Conservation (phyloP, 2,329 filamentous ascomycete species). For the Colletotrichum neosansevieriae region DNA sequence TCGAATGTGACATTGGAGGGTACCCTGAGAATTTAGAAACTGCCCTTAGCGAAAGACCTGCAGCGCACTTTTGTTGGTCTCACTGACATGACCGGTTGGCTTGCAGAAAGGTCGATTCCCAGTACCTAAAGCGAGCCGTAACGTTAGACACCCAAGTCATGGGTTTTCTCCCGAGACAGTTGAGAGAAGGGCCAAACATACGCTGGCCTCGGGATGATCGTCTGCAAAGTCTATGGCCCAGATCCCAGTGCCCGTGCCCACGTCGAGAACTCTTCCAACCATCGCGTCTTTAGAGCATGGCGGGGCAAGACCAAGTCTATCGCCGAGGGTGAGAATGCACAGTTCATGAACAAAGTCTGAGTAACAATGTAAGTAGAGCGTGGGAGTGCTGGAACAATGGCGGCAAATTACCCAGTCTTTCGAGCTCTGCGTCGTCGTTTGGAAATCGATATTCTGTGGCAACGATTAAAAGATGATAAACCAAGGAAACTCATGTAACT, state of each 20-base stretch:
- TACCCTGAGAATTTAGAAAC: too few species aligned
- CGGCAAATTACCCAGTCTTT: slow-evolving; percentile 30
- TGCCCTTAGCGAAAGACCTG: too few species aligned
- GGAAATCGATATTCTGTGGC: slow-evolving; percentile 20
- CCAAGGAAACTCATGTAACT: too few species aligned
- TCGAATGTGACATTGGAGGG: slow-evolving; percentile 60
- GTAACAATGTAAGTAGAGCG: too few species aligned
- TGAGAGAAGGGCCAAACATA: too few species aligned
- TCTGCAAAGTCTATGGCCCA: slow-evolving; percentile 47
- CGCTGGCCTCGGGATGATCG: slow-evolving; percentile 47
- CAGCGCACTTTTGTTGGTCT: too few species aligned
- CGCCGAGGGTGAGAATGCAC: slow-evolving; percentile 47
- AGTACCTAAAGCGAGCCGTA: too few species aligned
- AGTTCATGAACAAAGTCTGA: too few species aligned
- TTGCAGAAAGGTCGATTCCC: slow-evolving; percentile 69
- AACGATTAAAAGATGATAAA: too few species aligned
- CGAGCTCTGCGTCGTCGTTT: slow-evolving; percentile 24
- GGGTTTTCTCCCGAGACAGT: too few species aligned
- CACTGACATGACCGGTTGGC: slow-evolving; percentile 55
- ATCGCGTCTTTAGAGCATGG: slow-evolving; percentile 44
- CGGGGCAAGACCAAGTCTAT: slow-evolving; percentile 44
- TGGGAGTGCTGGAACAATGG: too few species aligned
- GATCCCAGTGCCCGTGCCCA: slow-evolving; percentile 44
- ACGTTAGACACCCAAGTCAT: too few species aligned
- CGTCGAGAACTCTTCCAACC: slow-evolving; percentile 41